Evolutionary conservation across 2,329 filamentous ascomycete genomes (phyloP), one percentile per base, ranked within the genome.

Genomic region (Penicillium sp.): DNA sequence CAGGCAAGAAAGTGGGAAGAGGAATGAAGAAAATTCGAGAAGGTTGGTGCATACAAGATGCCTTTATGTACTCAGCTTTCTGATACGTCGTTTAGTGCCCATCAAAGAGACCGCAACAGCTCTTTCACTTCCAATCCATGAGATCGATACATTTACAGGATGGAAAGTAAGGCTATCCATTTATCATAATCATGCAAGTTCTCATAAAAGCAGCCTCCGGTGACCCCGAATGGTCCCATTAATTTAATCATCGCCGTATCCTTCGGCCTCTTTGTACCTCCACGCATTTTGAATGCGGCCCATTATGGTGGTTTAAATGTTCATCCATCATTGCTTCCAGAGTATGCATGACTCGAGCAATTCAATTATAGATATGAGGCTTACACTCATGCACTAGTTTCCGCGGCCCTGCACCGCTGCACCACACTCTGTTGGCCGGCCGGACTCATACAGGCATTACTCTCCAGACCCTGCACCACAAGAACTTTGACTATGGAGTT

Each of bases 161-260:
- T 97, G 92, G 92, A 78, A 83, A 63, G 87, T 90, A 75, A 71
- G 82, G 68, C 15, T 29, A 32, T 43, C 26, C 18, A 21, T 6
- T 33, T 20, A 24, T 26, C 15, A 42, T 46, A 20, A n/a, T 26
- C 15, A 55, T 54, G 15, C 37, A 15, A 26, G 42, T 51, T 52
- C 60, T 68, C 33, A 67, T 52, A 21, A 17, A 48, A 32, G 21
- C 58, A 87, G 80, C 80, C 86, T 27, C 86, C 87, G 0, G 65
- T 68, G 36, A 66, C 76, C 3, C 46, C 75, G 13, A 66, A 63
- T 29, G 64, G 69, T 23, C 61, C 75, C 21, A 84, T 85, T 59
- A 91, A 97, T 69, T 78, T 99, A 52, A 82, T 99, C 60, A 79
- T 97, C 39, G 92, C 92, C 41, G 94, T 97, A 4, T 97, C 94